Percentiles rank a stretch among this genome's conserved stretches.
These are phyloP conservation scores for Infundibulicybe gibba DNA, from an alignment of 768 basidiomycete species.

Conservation along the genomic window DNA sequence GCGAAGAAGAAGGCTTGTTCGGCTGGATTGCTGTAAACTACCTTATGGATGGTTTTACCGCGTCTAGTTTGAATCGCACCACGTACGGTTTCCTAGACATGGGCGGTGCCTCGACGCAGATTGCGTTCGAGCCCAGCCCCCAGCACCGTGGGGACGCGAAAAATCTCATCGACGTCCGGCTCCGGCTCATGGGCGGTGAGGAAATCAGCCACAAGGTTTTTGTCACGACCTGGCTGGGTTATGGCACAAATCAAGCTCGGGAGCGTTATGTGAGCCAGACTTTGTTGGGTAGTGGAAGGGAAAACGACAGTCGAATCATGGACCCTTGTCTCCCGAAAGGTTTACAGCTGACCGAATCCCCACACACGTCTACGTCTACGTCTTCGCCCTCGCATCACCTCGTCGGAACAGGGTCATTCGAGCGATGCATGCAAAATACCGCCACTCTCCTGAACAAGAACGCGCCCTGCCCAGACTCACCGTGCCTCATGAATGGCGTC, in stretches of 20 bases:
- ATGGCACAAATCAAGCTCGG: constrained; percentile 96
- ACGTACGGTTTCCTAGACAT: constrained; percentile 99
- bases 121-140: constrained; percentile 88
- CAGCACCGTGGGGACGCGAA: constrained; percentile 53
- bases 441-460: constrained; percentile 81
- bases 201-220: constrained; percentile 92
- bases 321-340: constrained; percentile 92
- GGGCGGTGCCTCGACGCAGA: constrained; percentile 99
- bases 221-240: constrained; percentile 98
- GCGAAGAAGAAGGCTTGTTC: constrained; percentile 97
- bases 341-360: constrained; percentile 57
- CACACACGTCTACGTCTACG: constrained; percentile 37
- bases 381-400: constrained; percentile 55
- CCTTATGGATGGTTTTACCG: constrained; percentile 92
- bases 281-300: constrained; percentile 42
- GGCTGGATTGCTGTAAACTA: constrained; percentile 99
- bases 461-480: constrained; percentile 75
- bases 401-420: constrained; percentile 87
- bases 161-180: constrained; percentile 73
- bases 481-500: constrained; percentile 93
- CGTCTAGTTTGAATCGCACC: constrained; percentile 52
- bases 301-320: constrained; percentile 36
- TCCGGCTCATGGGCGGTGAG: constrained; percentile 79
- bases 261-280: constrained; percentile 82
- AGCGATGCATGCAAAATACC: constrained; percentile 71